Evolutionary conservation across 1,139 yeast genomes (phyloP).

Genomic region (Taphrina flavorubra): DNA sequence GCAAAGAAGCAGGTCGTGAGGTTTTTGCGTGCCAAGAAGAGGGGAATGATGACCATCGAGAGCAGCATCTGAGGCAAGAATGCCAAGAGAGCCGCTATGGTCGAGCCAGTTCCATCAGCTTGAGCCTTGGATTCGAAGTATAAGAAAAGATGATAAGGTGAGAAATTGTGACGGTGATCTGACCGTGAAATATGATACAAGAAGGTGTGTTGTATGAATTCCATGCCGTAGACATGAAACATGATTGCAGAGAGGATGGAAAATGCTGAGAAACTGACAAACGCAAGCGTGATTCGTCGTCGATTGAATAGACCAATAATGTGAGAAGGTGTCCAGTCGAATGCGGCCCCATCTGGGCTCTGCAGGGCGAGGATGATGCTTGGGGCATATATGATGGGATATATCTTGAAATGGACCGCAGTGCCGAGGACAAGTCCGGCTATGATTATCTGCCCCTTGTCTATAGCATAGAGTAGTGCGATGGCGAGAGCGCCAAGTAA

Average conservation of each 20-base stretch:
- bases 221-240: constrained; percentile 41
- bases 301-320: constrained; percentile 11
- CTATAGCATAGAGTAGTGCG: constrained; percentile 60
- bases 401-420: constrained; percentile 86
- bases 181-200: constrained; percentile 79
- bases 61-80: constrained; percentile 80
- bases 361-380: constrained; percentile 57
- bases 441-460: constrained; percentile 53
- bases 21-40: constrained; percentile 61
- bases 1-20: constrained; percentile 71
- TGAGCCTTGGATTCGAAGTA: constrained; percentile 58
- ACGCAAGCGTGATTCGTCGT: constrained; percentile 15
- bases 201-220: constrained; percentile 69
- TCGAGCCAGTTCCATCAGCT: constrained; percentile 42
- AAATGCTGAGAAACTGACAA: constrained; percentile 20
- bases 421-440: constrained; percentile 74
- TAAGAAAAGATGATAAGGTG: constrained; percentile 77
- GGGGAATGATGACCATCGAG: constrained; percentile 66
- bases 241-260: constrained; percentile 37
- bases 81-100: constrained; percentile 55
- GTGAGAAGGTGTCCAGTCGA: constrained; percentile 4
- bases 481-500: constrained; percentile 78
- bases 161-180: constrained; percentile 94
- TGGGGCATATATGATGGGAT: constrained; percentile 83
- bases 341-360: constrained; percentile 57